A percentile compares a stretch with the other conserved stretches of the same genome.
phyloP scores from a whole-genome alignment of 768 basidiomycete species.

The Rhizopogon rudus region DNA sequence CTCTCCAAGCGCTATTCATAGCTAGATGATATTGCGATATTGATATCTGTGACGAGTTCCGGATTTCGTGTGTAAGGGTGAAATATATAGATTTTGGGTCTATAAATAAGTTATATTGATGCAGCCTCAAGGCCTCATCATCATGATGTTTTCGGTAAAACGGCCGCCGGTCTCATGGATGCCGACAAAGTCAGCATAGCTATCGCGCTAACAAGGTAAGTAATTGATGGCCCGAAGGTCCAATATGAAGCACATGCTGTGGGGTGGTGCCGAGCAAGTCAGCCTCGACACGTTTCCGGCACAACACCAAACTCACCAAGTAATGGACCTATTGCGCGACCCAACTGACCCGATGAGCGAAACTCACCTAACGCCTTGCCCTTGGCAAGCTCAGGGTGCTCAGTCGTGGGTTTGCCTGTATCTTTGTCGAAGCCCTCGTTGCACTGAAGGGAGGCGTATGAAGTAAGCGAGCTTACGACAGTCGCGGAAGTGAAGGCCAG shows the following conservation, averaged over 20 bases:
- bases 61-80: not conserved
- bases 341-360: conserved; percentile 91
- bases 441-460: conserved; percentile 87
- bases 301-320: conserved; percentile 50
- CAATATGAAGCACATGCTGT: conserved; percentile 84
- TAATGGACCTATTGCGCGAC: conserved; percentile 87
- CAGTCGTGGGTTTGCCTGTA: conserved; percentile 49
- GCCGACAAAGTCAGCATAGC: conserved; percentile 59
- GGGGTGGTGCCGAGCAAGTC: not conserved
- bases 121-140: conserved; percentile 1
- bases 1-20: not conserved
- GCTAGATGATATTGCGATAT: not conserved
- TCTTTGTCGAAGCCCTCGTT: conserved; percentile 62
- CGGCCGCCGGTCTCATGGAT: conserved; percentile 49
- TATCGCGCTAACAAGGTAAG: conserved; percentile 61
- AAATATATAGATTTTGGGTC: not conserved
- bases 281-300: conserved; percentile 8
- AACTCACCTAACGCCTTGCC: conserved; percentile 83
- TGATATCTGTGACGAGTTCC: not conserved
- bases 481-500: conserved; percentile 94
- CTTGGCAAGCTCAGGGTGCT: conserved; percentile 70
- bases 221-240: conserved; percentile 79
- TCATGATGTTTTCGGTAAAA: conserved; percentile 2
- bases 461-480: conserved; percentile 90
- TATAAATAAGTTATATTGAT: not conserved